These are phyloP conservation scores for Pogostemon cablin DNA, from an alignment of 257 asterid species.

Conservation along the genomic window DNA sequence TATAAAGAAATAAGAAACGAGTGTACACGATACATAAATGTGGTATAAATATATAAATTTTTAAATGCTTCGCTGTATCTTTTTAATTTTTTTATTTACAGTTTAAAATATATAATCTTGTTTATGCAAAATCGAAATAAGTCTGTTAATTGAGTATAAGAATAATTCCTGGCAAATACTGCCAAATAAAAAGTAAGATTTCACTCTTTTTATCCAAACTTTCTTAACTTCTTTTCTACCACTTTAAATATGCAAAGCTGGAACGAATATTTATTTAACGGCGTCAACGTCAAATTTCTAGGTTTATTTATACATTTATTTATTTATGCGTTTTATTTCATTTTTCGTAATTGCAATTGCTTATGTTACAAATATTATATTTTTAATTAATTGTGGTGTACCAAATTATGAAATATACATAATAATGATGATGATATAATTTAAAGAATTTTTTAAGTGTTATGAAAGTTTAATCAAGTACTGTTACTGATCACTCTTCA, in stretches of 20 bases:
- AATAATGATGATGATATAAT: too few relatives aligned
- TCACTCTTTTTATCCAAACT: conserved; percentile 39
- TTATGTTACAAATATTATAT: too few relatives aligned
- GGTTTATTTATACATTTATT: background rate
- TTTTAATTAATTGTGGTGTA: too few relatives aligned
- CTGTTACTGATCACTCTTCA: too few relatives aligned
- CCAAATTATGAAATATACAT: too few relatives aligned
- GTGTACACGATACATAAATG: background rate
- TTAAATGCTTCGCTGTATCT: background rate
- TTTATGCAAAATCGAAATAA: background rate
- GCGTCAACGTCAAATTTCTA: conserved; percentile 28
- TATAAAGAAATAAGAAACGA: too few relatives aligned
- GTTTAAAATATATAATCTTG: background rate
- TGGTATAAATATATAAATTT: background rate
- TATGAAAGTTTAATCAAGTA: too few relatives aligned
- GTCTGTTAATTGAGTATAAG: conserved; percentile 11
- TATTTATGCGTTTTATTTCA: background rate
- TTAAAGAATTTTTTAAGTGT: too few relatives aligned
- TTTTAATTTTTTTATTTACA: background rate
- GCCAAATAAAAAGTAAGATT: conserved; percentile 37
- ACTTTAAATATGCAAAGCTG: conserved; percentile 49
- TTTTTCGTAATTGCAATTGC: background rate
- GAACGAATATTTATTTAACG: conserved; percentile 36
- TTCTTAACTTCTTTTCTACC: conserved; percentile 24
- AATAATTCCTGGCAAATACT: conserved; percentile 34